Percentiles rank a stretch among this genome's conserved stretches.
Evolutionary conservation across 2,329 filamentous ascomycete species (phyloP).

Genomic region (Lachnellula subtilissima): DNA sequence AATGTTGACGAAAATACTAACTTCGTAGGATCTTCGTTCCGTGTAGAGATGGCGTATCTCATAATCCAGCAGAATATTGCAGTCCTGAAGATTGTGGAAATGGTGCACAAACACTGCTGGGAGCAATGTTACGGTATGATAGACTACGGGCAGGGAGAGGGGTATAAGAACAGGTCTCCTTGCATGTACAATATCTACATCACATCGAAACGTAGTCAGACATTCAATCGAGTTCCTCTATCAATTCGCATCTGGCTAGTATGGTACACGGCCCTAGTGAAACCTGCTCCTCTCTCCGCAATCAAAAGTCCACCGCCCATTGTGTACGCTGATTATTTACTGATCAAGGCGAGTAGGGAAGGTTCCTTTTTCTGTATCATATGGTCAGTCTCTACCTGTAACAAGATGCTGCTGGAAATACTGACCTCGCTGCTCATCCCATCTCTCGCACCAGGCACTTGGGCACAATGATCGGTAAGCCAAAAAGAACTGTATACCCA

Average conservation of each 20-base stretch:
- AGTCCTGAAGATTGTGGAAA: constrained; percentile 54
- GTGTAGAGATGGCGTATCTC: constrained; percentile 57
- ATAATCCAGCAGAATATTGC: constrained; percentile 60
- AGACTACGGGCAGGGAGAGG: constrained; percentile 23
- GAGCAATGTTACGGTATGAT: constrained; percentile 39
- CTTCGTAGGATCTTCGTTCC: constrained; percentile 53
- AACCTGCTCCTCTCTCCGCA: constrained; percentile 17
- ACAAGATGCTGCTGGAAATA: constrained; percentile 16
- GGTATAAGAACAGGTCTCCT: background rate
- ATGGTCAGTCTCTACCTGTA: constrained; percentile 15
- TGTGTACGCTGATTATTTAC: constrained; percentile 15
- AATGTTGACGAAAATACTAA: background rate
- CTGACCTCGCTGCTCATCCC: constrained; percentile 96
- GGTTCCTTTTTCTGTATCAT: constrained; percentile 55
- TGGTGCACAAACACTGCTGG: constrained; percentile 46
- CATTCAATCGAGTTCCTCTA: constrained; percentile 14
- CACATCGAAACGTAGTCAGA: background rate
- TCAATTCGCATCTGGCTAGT: constrained; percentile 28
- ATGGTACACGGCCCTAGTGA: constrained; percentile 28
- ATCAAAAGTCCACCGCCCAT: constrained; percentile 1
- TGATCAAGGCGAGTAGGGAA: constrained; percentile 63
- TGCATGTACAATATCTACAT: background rate
- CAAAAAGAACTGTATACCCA: constrained; percentile 71
- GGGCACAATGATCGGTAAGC: constrained; percentile 98
- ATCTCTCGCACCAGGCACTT: constrained; percentile 86